Conservation (phyloP, 306 rosid genomes). For the Macrotyloma uniflorum region DNA sequence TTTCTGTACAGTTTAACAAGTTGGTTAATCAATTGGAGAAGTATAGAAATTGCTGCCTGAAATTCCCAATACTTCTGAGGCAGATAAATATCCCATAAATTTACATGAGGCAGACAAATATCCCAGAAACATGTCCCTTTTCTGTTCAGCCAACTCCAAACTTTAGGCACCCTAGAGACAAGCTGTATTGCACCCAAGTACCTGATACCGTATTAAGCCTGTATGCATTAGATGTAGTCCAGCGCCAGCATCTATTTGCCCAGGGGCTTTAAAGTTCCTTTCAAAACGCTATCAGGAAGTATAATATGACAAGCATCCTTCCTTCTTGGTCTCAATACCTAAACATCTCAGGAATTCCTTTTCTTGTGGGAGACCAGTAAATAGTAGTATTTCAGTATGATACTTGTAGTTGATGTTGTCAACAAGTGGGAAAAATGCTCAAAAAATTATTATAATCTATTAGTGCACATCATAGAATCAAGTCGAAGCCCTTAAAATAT, state of each 20-base stretch:
- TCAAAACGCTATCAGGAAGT: not conserved
- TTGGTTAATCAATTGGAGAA: slow-evolving; percentile 11
- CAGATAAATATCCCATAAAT: slow-evolving; percentile 1
- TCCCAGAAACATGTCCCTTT: slow-evolving; percentile 13
- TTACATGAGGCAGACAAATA: not conserved
- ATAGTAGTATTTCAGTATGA: not conserved
- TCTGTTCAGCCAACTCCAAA: slow-evolving; percentile 28
- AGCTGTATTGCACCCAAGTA: slow-evolving; percentile 5
- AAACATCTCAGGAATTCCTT: slow-evolving; percentile 8
- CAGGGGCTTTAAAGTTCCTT: slow-evolving; percentile 1
- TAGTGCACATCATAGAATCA: slow-evolving; percentile 26
- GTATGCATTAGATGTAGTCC: not conserved
- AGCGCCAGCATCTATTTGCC: not conserved
- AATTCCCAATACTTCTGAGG: slow-evolving; percentile 22
- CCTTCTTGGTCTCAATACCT: slow-evolving; percentile 22
- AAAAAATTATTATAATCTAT: slow-evolving; percentile 25
- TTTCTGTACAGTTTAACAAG: slow-evolving; percentile 17
- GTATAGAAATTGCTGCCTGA: slow-evolving; percentile 10
- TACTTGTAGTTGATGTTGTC: not conserved
- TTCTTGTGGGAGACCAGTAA: slow-evolving; percentile 22
- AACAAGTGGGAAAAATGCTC: slow-evolving; percentile 6
- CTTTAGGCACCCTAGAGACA: slow-evolving; percentile 10
- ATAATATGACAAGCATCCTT: not conserved
- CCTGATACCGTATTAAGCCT: not conserved
- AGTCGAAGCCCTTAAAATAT: slow-evolving; percentile 40